Evolutionary conservation across 2,329 filamentous ascomycete genomes (phyloP), one percentile per base, ranked within the genome.

Genomic region (Cytospora paraplurivora): DNA sequence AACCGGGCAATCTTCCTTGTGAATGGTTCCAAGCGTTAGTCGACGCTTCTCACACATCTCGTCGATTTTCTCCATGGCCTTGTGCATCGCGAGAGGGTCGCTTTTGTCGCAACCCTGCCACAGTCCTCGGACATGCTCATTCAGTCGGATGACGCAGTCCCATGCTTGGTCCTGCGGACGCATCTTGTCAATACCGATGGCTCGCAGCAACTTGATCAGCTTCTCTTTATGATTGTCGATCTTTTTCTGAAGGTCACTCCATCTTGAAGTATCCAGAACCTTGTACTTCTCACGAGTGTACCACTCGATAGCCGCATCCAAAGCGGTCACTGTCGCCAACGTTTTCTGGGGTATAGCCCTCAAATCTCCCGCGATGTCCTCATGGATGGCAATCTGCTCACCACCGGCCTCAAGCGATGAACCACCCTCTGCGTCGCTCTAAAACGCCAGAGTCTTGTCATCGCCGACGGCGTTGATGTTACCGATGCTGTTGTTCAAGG

Each of bases 391-490:
- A 3, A 19, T 49, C 38, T 55, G 50, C 12, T 27, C 27, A 49
- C 32, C 37, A 37, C 7, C 19, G 37, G 38, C 44, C 47, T 51
- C 13, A 10, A 27, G 33, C 21, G 58, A 61, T 50, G 51, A 7
- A 47, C 49, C 17, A 12, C 32, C 49, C 59, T 55, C 10, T 27
- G 35, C 54, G 59, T 41, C 51, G 44, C 37, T n/a, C 59, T 61
- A 61, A 17, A 32, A 53, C 59, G 35, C 32, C 52, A 27, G n/a
- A 44, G 59, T 49, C 19, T 61, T 34, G 44, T 13, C 59, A 61
- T 50, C 51, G 32, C 7, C 17, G 38, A n/a, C 51, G 12, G 33
- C 3, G 32, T 49, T 32, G 38, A 17, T 21, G n/a, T 21, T 21
- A 17, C 44, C n/a, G n/a, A 5, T 21, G n/a, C 21, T 19, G 3